Conservation (phyloP, 1,284 basidiomycete species). For the Papiliotrema laurentii region DNA sequence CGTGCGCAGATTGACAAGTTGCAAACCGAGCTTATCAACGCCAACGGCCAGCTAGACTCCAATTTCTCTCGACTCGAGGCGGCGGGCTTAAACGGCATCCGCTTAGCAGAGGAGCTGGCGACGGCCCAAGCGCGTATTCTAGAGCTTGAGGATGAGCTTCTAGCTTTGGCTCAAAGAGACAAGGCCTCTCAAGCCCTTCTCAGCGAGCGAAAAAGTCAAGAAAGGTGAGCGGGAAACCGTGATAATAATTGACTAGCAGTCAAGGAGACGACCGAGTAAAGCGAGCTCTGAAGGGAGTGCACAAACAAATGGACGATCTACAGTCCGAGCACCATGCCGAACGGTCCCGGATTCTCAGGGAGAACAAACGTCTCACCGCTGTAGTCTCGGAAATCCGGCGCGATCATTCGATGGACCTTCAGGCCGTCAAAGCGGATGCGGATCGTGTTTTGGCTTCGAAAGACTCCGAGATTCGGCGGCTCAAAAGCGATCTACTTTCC, state of each 20-base stretch:
- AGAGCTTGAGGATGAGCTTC: constrained; percentile 44
- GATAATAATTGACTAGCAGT: constrained; percentile 9
- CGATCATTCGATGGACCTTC: constrained; percentile 4
- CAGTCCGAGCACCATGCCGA: constrained; percentile 26
- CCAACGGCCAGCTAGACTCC: constrained; percentile 49
- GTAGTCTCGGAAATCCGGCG: constrained; percentile 19
- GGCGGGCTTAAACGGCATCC: constrained; percentile 45
- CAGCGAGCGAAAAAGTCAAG: constrained; percentile 19
- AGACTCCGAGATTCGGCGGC: not conserved
- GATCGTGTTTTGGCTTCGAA: not conserved
- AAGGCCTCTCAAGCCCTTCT: constrained; percentile 25
- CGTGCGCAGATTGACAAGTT: constrained; percentile 48
- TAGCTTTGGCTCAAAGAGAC: constrained; percentile 20
- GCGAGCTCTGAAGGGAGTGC: constrained; percentile 25
- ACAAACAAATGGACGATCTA: constrained; percentile 29
- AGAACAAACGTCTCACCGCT: constrained; percentile 28
- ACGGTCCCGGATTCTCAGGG: constrained; percentile 24
- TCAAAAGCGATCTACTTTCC: not conserved
- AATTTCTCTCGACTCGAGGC: constrained; percentile 50
- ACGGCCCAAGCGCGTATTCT: constrained; percentile 39
- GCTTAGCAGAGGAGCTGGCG: constrained; percentile 47
- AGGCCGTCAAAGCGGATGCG: not conserved
- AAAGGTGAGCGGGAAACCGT: constrained; percentile 15
- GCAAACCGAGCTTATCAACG: constrained; percentile 44
- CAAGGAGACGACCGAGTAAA: constrained; percentile 23